Conservation (phyloP, 164 flowering plant genomes). For the Vitis amurensis region DNA sequence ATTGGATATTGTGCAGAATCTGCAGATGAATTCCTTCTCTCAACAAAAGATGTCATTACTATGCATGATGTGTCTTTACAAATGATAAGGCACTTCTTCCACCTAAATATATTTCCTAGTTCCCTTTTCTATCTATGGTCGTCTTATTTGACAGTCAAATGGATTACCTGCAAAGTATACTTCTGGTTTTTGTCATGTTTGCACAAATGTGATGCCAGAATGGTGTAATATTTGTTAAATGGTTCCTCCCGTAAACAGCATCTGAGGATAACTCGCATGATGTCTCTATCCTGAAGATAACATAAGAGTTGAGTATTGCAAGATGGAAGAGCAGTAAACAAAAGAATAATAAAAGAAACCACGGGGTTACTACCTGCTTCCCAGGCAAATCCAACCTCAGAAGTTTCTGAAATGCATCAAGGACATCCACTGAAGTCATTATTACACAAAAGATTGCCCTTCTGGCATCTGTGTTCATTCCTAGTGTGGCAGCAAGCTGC, state of each 20-base stretch:
- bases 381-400: constrained; percentile 78
- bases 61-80: no score
- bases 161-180: constrained; percentile 82
- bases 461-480: constrained; percentile 93
- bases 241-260: constrained; percentile 92
- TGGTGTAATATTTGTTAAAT: constrained; percentile 84
- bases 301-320: constrained; percentile 1
- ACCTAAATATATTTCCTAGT: no score
- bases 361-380: constrained; percentile 65
- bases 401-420: constrained; percentile 90
- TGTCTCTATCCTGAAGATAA: constrained; percentile 81
- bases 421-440: constrained; percentile 85
- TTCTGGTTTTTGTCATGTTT: constrained; percentile 93
- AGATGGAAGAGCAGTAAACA: neutral
- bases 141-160: neutral
- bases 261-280: constrained; percentile 81
- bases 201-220: constrained; percentile 85
- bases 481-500: constrained; percentile 81
- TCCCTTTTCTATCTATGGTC: no score
- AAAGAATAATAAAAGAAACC: neutral
- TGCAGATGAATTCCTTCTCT: no score
- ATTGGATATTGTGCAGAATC: no score
- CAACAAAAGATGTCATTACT: no score
- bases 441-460: constrained; percentile 85
- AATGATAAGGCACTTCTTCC: no score